Base-by-base conservation (phyloP, 2,329 filamentous ascomycete genomes). In the Penicillium paneum region DNA sequence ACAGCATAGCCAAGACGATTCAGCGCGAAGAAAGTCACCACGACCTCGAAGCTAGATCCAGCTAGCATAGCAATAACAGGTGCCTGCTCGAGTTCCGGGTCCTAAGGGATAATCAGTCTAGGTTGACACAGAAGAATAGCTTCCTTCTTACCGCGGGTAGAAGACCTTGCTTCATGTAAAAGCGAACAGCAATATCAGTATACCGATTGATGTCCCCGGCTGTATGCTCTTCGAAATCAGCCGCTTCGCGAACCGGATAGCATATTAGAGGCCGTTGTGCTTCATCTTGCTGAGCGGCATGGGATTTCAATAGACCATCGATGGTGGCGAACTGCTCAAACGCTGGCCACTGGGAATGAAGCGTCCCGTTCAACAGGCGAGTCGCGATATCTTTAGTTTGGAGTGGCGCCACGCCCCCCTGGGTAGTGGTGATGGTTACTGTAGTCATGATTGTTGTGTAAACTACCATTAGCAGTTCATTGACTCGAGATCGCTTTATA, bases 1-100 rank as follows among this genome's bases (percentile, higher is more conserved):
- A 78, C 73, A 0, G 81, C 79, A 67, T 81, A 81, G 11, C 83
- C 83, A 6, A 85, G 69, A 49, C 81, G 77, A 34, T 76, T 79
- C 29, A 86, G 64, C 0, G 81, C 83, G 42, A 85, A 75, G 40
- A 81, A 71, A 2, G 81, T 79, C 40, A 85, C 68, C 39, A 83
- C 71, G 51, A 82, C 82, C 53, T 83, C 80, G 12, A 85, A 70
- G 58, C 79, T 80, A 1, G 81, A 83, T 2, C 76, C 72, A 3
- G 78, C 80, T 0, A 85, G 71, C n/a, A 85, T 65, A 1, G 76
- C 81, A 21, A 84, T 74, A 0, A 79, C 76, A 10, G 62, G 62
- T 0, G 62, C 62, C 35, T 64, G 42, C 8, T 64, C 56, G 0
- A 59, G 76, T 78, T 43, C 75, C 0, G 60, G 60, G 12, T 64